Percentiles rank a stretch among this genome's conserved stretches.
Evolutionary conservation across 2,329 filamentous ascomycete genomes (phyloP).

Genomic region (Fusarium subtropicale): DNA sequence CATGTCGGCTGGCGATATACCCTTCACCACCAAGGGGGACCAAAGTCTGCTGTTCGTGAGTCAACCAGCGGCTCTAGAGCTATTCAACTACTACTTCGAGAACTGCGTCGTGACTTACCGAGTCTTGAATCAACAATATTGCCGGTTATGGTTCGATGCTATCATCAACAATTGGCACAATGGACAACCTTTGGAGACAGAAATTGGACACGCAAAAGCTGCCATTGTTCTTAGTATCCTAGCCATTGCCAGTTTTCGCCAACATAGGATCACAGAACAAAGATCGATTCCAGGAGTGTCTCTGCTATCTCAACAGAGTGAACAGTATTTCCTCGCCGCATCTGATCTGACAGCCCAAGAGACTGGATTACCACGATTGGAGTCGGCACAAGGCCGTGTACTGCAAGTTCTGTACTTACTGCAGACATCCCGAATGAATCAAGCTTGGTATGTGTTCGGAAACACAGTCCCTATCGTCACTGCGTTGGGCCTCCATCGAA

Average conservation of each 20-base stretch:
- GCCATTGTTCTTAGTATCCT: slow-evolving; percentile 62
- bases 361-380: slow-evolving; percentile 64
- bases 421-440: slow-evolving; percentile 68
- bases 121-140: slow-evolving; percentile 66
- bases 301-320: slow-evolving; percentile 39
- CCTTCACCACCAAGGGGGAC: slow-evolving; percentile 53
- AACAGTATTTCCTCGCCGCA: slow-evolving; percentile 57
- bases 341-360: slow-evolving; percentile 58
- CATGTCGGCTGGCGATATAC: slow-evolving; percentile 61
- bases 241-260: slow-evolving; percentile 55
- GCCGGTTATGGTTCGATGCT: slow-evolving; percentile 60
- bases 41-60: slow-evolving; percentile 54
- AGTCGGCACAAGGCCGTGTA: slow-evolving; percentile 68
- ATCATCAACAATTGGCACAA: slow-evolving; percentile 55
- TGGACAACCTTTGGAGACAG: slow-evolving; percentile 52
- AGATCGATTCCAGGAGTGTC: not conserved
- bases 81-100: slow-evolving; percentile 68
- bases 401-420: slow-evolving; percentile 70
- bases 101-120: slow-evolving; percentile 70
- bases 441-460: slow-evolving; percentile 71
- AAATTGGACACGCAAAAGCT: slow-evolving; percentile 57
- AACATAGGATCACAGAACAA: slow-evolving; percentile 26
- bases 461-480: slow-evolving; percentile 65
- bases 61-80: slow-evolving; percentile 47
- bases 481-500: slow-evolving; percentile 54